Conservation (phyloP, 73 alveolate genomes). For the Durusdinium trenchii region DNA sequence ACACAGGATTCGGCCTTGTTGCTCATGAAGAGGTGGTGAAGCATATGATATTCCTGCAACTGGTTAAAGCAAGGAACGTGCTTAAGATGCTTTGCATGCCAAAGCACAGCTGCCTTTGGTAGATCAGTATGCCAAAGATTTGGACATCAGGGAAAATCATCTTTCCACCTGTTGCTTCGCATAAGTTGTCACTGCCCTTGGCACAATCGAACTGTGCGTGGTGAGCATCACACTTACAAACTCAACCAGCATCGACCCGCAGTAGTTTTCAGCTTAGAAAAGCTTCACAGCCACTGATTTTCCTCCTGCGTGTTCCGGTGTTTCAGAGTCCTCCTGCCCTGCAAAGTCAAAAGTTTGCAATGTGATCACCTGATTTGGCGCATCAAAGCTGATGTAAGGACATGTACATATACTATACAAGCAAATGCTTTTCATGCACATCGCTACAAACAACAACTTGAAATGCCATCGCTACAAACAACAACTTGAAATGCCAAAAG, state of each 20-base stretch:
- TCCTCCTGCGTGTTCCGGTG: not conserved
- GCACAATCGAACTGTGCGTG: no score
- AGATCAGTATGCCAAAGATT: no score
- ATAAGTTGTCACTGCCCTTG: no score
- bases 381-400: not conserved
- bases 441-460: not conserved
- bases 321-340: conserved; percentile 67
- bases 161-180: no score
- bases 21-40: conserved; percentile 85
- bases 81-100: no score
- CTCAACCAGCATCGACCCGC: no score
- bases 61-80: no score
- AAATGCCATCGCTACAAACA: no score
- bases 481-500: no score
- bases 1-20: conserved; percentile 40
- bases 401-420: not conserved
- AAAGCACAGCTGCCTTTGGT: no score
- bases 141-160: no score
- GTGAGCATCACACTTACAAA: no score
- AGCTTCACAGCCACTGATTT: not conserved
- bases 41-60: conserved; percentile 83
- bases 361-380: conserved; percentile 16
- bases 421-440: not conserved
- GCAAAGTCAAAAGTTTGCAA: conserved; percentile 89
- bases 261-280: not conserved